Base-by-base conservation (phyloP, 495 filamentous ascomycete genomes). In the Aspergillus sparsus region DNA sequence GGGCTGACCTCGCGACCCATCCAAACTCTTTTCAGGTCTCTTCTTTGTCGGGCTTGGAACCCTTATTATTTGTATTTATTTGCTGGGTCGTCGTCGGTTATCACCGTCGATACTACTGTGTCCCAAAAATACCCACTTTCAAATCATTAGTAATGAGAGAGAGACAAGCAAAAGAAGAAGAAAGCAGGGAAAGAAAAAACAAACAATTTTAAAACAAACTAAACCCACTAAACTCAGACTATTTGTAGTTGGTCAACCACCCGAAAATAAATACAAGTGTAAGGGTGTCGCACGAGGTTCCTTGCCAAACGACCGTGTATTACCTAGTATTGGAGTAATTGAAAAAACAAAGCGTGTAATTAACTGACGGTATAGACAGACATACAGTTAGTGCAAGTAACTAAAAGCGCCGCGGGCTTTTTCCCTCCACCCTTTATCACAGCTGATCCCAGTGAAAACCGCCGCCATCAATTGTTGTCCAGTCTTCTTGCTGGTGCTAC, bases 351-450 rank as follows among this genome's bases (percentile, higher is more conserved):
- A 21, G 6, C 44, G 27, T 27, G 21, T 27, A 27, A 27, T 27
- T 27, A 27, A 27, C 21, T 27, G 21, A 27, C 21, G 21, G 21
- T 47, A 21, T 18, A 47, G 16, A 47, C 44, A 41, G 37, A 41
- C 37, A n/a, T 41, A 41, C 44, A 47, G 15, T 9, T 41, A 41
- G 37, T 41, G 37, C 37, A 41, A 47, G 15, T 18, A 47, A 47
- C 12, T 18, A 47, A 47, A 2, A 21, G 9, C 18, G 15, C 44
- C 5, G 44, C 44, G 16, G 44, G 44, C 15, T 21, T 47, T 47
- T 47, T 21, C 44, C 49, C 27, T 52, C 57, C 37, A 46, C 47
- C 58, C 51, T 54, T 60, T 60, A 60, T 60, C 58, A 60, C 55
- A 50, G 44, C 10, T 49, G n/a, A 60, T 47, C 50, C 57, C 57